These are phyloP conservation scores for Mycosphaerella sp. DNA, from an alignment of 2,329 filamentous ascomycete genomes.

Conservation along the genomic window DNA sequence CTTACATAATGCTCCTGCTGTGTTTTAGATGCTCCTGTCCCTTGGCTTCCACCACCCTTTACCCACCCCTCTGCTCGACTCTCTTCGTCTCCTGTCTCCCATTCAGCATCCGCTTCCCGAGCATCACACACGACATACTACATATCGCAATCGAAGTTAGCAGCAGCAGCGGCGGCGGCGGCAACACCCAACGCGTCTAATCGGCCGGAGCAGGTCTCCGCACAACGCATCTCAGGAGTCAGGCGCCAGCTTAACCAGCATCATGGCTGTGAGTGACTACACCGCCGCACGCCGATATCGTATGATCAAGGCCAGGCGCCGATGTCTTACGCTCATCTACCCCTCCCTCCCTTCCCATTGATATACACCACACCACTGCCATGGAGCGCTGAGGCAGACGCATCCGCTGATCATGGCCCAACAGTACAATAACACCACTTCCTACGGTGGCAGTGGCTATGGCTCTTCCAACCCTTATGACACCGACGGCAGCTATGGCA, in stretches of 20 bases:
- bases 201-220: background rate
- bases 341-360: background rate
- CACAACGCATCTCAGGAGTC: slow-evolving; percentile 3
- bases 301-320: slow-evolving; percentile 1
- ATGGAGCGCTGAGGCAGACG: background rate
- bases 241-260: slow-evolving; percentile 13
- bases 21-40: no score
- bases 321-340: background rate
- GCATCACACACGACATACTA: background rate
- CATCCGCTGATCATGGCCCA: slow-evolving; percentile 18
- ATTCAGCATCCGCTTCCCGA: background rate
- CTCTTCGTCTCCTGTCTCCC: background rate
- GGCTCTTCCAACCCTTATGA: slow-evolving; percentile 52
- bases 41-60: background rate
- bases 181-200: background rate
- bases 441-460: slow-evolving; percentile 39
- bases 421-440: slow-evolving; percentile 25
- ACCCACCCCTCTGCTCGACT: background rate
- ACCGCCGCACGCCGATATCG: background rate
- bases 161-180: background rate
- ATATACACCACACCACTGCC: background rate
- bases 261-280: slow-evolving; percentile 15
- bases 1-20: no score
- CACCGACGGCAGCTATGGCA: slow-evolving; percentile 29
- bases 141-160: background rate